Base-by-base conservation (phyloP, 176 grass and related monocot species). In the Dactylis glomerata region DNA sequence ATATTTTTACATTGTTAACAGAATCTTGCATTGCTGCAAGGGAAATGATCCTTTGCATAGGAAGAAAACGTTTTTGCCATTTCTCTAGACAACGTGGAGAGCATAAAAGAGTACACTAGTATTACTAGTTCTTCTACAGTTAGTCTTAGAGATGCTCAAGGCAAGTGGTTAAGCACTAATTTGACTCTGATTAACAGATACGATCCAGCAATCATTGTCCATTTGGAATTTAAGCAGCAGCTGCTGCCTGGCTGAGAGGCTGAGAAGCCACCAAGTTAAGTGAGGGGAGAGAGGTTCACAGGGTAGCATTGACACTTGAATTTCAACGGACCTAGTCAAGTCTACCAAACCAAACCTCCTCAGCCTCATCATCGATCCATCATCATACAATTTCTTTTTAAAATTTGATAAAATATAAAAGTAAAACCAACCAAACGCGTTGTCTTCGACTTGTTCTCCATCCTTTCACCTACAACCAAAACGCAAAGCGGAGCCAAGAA, bases 301-400 rank as follows among this genome's bases (percentile, higher is more conserved):
- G 28, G 79, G 44, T 15, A 57, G 55, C 74, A 67, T 83, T 90
- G 84, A 86, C 84, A 83, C 84, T 87, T 75, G 84, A 90, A 87
- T 74, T 80, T 90, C 75, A 68, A 87, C 37, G 58, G 89, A 87
- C 88, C 80, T 38, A 68, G 88, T 87, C 88, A 83, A 75, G 84
- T 68, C 88, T 55, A 90, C 45, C 77, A 24, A 64, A 84, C 67
- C 88, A 52, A 82, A 36, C 51, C n/a, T 52, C 10, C 17, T 19
- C 22, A 51, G n/a, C 16, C 41, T 80, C 40, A 79, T 82, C 73
- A 66, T 66, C 32, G 54, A n/a, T 23, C 58, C 88, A 83, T 82
- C 78, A 24, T 83, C 37, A 41, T 50, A 46, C 3, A 45, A 2
- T 8, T 22, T 22, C 14, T 73, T 70, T 66, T 32, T 22, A 20